Evolutionary conservation across 2,329 filamentous ascomycete species (phyloP), one percentile per base, ranked within the genome.

Genomic region (Colletotrichum coccodes): DNA sequence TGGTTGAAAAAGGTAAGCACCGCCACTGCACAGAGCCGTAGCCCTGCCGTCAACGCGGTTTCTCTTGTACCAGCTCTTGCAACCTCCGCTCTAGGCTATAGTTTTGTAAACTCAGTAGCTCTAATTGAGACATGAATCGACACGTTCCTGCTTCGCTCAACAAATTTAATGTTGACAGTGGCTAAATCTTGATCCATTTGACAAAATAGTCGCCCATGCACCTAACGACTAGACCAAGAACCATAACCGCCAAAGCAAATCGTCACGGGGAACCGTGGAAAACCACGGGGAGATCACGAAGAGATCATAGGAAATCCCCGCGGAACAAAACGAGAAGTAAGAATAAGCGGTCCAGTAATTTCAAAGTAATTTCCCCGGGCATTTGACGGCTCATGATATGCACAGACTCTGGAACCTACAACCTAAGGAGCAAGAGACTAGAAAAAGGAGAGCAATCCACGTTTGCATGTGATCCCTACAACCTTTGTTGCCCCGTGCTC

Each of bases 41-140:
- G 86, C 79, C 42, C 81, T 76, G 21, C 84, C 83, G 50, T 84
- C 79, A 5, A 79, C 73, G 2, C 73, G 78, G 42, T 79, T 78
- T 38, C 79, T 77, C 76, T 87, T 87, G 72, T 86, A 86, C 83
- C 84, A 87, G 36, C 79, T 82, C 58, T 78, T 77, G 68, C 83
- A 85, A 2, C 72, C 74, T 30, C 75, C 76, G 0, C 79, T 75
- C 76, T 81, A 86, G 0, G 82, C 79, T 0, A 79, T 77, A 12
- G 78, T 79, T 72, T 82, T 81, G 73, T 83, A 79, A 52, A 84
- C 79, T 65, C 80, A 76, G 42, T 84, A 79, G 32, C 78, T 79
- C 71, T 84, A 83, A 30, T 75, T 75, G 32, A 78, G 78, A 50
- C 80, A 82, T 12, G 79, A 78, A 7, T 79, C 72, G 28, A 79